Conservation (phyloP, 2,329 filamentous ascomycete genomes). For the Cladosporium phlei region DNA sequence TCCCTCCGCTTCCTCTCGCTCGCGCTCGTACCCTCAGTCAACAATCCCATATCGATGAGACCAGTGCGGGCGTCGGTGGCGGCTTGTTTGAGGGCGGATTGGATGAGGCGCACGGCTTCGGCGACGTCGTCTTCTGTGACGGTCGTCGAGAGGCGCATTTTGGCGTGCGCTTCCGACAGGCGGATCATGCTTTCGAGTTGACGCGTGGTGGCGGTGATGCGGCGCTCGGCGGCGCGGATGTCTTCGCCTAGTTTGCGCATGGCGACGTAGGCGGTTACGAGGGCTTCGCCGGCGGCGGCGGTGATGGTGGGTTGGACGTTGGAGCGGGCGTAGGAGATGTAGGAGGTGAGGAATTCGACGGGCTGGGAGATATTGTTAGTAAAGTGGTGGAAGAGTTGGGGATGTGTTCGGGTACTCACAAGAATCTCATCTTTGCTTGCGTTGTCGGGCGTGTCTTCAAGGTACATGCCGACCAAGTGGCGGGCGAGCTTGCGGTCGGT, state of each 20-base stretch:
- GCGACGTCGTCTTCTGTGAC: slow-evolving; percentile 79
- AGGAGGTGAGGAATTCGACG: slow-evolving; percentile 90
- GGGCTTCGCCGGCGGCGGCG: slow-evolving; percentile 71
- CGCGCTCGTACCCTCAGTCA: slow-evolving; percentile 89
- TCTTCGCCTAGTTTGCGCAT: slow-evolving; percentile 83
- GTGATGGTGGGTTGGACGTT: slow-evolving; percentile 80
- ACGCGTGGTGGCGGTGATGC: slow-evolving; percentile 94
- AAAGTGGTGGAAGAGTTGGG: neutral
- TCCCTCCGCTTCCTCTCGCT: slow-evolving; percentile 77
- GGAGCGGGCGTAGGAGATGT: slow-evolving; percentile 92
- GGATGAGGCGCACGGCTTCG: slow-evolving; percentile 89
- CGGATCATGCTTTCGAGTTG: slow-evolving; percentile 99
- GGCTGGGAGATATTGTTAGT: slow-evolving; percentile 51
- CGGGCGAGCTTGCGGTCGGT: slow-evolving; percentile 82
- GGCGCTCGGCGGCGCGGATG: slow-evolving; percentile 76
- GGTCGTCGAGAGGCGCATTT: slow-evolving; percentile 78
- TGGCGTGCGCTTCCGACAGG: slow-evolving; percentile 90
- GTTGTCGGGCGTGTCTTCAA: slow-evolving; percentile 89
- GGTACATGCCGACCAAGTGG: slow-evolving; percentile 91
- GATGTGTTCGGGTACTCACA: slow-evolving; percentile 48
- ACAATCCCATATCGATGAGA: slow-evolving; percentile 90
- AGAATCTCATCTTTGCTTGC: slow-evolving; percentile 74
- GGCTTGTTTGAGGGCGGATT: slow-evolving; percentile 88
- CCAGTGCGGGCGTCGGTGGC: slow-evolving; percentile 90
- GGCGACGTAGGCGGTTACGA: slow-evolving; percentile 82